phyloP scores from a whole-genome alignment of 371 early-diverging fungal genomes.

The Circinella umbellata region DNA sequence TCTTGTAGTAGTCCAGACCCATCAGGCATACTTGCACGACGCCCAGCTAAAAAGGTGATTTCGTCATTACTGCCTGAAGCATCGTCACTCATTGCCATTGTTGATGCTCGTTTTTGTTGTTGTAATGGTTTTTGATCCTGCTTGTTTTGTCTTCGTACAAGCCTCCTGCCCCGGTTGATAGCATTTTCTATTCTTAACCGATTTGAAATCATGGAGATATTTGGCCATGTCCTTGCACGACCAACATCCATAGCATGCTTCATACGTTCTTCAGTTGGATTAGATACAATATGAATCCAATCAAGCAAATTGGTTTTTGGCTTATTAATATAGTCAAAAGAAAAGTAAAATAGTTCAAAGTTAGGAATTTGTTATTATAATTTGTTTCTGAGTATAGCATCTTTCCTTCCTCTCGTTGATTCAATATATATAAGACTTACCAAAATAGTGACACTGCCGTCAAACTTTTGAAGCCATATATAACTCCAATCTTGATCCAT shows the following conservation, averaged over 20 bases:
- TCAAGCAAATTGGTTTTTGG: constrained; percentile 70
- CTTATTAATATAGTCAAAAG: constrained; percentile 17
- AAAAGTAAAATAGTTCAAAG: neutral
- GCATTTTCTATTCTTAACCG: constrained; percentile 79
- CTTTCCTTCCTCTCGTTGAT: neutral
- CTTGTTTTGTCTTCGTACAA: constrained; percentile 11
- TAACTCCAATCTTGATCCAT: constrained; percentile 82
- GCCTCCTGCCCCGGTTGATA: constrained; percentile 47
- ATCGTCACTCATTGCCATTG: constrained; percentile 31
- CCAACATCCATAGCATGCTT: constrained; percentile 65
- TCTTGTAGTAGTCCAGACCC: constrained; percentile 20
- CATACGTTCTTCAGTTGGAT: constrained; percentile 72
- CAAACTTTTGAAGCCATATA: constrained; percentile 88
- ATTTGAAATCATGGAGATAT: constrained; percentile 80
- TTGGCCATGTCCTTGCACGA: constrained; percentile 76
- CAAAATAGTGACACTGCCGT: constrained; percentile 85
- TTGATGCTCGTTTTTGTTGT: neutral
- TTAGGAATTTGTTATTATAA: neutral
- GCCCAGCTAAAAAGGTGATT: constrained; percentile 31
- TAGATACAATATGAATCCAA: constrained; percentile 69
- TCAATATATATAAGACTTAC: constrained; percentile 32
- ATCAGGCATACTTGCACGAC: constrained; percentile 46
- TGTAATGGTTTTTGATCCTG: neutral
- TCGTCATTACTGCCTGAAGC: constrained; percentile 43
- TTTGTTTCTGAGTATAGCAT: too few species aligned